Conservation (phyloP, 208 protist species). For the Ichthyophonus hoferi region DNA sequence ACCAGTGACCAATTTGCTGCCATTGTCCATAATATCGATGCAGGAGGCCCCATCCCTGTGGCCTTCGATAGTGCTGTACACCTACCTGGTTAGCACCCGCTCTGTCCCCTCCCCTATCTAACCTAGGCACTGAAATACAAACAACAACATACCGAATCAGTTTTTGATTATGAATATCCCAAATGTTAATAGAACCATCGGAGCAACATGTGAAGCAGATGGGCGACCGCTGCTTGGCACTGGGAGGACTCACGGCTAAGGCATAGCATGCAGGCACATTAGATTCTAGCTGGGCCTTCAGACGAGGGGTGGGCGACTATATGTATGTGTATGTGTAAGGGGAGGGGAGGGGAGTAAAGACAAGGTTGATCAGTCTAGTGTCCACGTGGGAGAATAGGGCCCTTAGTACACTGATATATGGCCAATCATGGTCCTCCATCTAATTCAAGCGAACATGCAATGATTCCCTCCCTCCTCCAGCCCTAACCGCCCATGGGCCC, state of each 20-base stretch:
- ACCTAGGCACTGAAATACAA: not conserved
- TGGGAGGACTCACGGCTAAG: constrained; percentile 17
- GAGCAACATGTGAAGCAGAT: constrained; percentile 8
- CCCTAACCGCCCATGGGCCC: too few relatives aligned
- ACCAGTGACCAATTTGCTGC: constrained; percentile 28
- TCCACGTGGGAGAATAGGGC: too few relatives aligned
- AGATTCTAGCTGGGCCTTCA: constrained; percentile 20
- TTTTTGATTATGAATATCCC: constrained; percentile 39
- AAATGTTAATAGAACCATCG: constrained; percentile 31
- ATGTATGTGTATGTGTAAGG: too few relatives aligned
- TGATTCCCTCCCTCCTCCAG: too few relatives aligned
- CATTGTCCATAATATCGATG: constrained; percentile 32
- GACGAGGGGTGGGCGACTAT: constrained; percentile 4
- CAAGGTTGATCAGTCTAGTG: too few relatives aligned
- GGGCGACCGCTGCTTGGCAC: not conserved
- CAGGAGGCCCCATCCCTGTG: constrained; percentile 32
- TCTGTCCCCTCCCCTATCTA: not conserved
- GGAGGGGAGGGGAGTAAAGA: too few relatives aligned
- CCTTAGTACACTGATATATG: too few relatives aligned
- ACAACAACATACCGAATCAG: not conserved
- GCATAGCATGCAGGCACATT: constrained; percentile 38
- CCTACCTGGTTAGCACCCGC: not conserved
- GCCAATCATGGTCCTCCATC: too few relatives aligned
- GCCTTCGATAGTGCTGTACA: constrained; percentile 21
- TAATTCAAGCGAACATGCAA: too few relatives aligned